A percentile compares a stretch with the other conserved stretches of the same genome.
phyloP scores from a whole-genome alignment of 164 flowering plant species.

The Vitis cinerea region DNA sequence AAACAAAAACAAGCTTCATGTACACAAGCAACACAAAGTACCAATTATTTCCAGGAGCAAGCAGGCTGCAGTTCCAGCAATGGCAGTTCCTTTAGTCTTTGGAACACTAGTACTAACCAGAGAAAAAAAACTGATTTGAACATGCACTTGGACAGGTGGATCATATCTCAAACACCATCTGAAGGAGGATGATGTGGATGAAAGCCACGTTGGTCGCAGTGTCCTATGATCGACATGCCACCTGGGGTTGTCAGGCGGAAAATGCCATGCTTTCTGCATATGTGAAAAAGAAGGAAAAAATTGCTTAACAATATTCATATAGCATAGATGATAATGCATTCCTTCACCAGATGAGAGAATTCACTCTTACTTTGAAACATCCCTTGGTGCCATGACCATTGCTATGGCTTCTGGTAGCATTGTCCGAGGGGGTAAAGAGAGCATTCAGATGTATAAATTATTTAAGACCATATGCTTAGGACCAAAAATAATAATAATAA shows the following conservation, averaged over 20 bases:
- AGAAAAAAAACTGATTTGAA: no score
- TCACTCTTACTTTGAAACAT: conserved; percentile 51
- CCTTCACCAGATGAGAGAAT: neutral
- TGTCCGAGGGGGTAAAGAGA: conserved; percentile 38
- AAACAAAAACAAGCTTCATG: no score
- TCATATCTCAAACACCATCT: conserved; percentile 39
- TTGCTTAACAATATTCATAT: neutral
- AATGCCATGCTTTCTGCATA: conserved; percentile 78
- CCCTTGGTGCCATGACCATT: conserved; percentile 96
- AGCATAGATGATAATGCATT: neutral
- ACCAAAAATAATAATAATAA: neutral
- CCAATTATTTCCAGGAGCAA: no score
- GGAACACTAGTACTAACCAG: neutral
- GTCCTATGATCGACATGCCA: conserved; percentile 79
- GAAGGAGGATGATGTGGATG: conserved; percentile 80
- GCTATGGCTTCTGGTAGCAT: conserved; percentile 98
- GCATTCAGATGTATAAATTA: neutral
- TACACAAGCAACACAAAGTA: no score
- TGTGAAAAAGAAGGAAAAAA: neutral
- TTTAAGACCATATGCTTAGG: neutral
- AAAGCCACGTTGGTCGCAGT: conserved; percentile 88
- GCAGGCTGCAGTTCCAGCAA: no score
- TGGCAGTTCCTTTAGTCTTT: no score
- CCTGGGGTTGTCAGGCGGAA: conserved; percentile 84
- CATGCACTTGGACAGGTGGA: no score